These are phyloP conservation scores for Umbelopsis ramanniana DNA, from an alignment of 192 early-diverging fungal genomes.

Conservation along the genomic window DNA sequence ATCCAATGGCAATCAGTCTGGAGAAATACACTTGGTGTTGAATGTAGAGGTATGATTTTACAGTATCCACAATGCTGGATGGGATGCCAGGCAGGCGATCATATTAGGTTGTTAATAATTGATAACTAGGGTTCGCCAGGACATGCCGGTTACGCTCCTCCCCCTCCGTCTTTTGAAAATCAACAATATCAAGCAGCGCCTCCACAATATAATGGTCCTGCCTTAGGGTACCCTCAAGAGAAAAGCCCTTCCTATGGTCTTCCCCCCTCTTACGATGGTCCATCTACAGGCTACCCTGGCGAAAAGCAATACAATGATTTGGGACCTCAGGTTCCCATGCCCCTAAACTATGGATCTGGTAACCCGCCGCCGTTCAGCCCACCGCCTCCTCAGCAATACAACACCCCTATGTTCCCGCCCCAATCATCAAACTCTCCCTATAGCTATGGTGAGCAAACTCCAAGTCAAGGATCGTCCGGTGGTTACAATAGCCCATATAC, in stretches of 20 bases:
- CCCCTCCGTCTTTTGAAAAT: background rate
- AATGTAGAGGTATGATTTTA: slow-evolving; percentile 11
- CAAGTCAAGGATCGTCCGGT: slow-evolving; percentile 7
- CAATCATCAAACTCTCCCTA: slow-evolving; percentile 2
- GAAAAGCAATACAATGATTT: slow-evolving; percentile 26
- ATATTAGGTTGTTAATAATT: background rate
- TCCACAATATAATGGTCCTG: background rate
- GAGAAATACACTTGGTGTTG: slow-evolving; percentile 16
- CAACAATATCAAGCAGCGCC: slow-evolving; percentile 17
- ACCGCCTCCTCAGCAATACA: slow-evolving; percentile 21
- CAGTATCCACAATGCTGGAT: background rate
- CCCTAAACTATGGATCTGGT: slow-evolving; percentile 37
- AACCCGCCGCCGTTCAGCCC: slow-evolving; percentile 40
- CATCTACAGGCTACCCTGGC: slow-evolving; percentile 18
- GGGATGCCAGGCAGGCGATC: background rate
- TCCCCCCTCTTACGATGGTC: slow-evolving; percentile 23
- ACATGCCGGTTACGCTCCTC: background rate
- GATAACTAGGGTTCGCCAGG: background rate
- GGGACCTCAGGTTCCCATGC: slow-evolving; percentile 33
- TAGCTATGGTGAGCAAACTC: slow-evolving; percentile 6
- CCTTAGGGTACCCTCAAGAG: slow-evolving; percentile 12
- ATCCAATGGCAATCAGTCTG: slow-evolving; percentile 17
- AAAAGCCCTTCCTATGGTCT: background rate
- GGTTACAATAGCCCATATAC: slow-evolving; percentile 11
- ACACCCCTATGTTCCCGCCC: background rate